Evolutionary conservation across 495 filamentous ascomycete genomes (phyloP).

Genomic region (Neurospora sp.): DNA sequence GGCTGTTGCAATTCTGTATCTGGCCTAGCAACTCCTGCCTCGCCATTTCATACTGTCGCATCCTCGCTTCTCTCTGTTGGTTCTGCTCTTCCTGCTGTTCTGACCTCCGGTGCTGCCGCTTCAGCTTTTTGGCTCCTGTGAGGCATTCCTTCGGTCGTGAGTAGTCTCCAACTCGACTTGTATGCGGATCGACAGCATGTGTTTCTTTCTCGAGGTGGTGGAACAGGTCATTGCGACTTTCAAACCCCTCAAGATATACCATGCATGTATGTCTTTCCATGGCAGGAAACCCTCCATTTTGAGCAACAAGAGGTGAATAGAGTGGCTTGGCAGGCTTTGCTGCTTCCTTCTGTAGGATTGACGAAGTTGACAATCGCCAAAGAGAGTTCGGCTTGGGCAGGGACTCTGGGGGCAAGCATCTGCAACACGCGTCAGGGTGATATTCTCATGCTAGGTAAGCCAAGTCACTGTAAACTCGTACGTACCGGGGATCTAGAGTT

Average conservation of each 20-base stretch:
- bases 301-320: not conserved
- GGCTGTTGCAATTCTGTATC: not conserved
- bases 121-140: not conserved
- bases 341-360: not conserved
- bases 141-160: no score
- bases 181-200: not conserved
- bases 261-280: not conserved
- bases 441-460: not conserved
- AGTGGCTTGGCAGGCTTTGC: not conserved
- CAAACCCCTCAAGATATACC: not conserved
- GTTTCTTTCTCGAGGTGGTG: not conserved
- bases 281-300: not conserved
- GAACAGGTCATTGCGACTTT: not conserved
- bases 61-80: not conserved
- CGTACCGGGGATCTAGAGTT: not conserved
- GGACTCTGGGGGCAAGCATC: not conserved
- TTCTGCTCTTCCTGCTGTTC: not conserved
- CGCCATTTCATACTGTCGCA: not conserved
- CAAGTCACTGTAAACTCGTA: not conserved
- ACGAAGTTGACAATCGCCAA: not conserved
- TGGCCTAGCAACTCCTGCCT: not conserved
- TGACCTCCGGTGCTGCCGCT: not conserved
- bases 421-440: not conserved
- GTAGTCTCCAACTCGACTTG: no score
- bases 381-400: not conserved